These are phyloP conservation scores for Lactarius indigo DNA, from an alignment of 768 basidiomycete genomes.

Conservation along the genomic window DNA sequence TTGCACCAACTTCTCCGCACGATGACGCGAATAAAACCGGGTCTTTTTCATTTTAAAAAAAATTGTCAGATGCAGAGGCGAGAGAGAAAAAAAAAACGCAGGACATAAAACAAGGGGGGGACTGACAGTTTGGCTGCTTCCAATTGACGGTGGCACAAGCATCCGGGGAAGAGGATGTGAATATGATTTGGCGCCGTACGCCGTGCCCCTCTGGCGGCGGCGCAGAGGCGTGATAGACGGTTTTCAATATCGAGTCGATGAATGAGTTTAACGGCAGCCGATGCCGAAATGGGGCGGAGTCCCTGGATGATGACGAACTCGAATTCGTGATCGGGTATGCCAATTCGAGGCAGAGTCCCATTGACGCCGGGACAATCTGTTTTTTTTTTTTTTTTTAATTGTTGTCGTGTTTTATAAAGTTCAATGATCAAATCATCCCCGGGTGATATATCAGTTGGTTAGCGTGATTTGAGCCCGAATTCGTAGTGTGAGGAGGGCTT, in stretches of 20 bases:
- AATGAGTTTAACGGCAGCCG: slow-evolving; percentile 72
- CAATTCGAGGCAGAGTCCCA: slow-evolving; percentile 82
- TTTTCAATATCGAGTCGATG: slow-evolving; percentile 80
- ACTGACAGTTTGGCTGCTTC: slow-evolving; percentile 98
- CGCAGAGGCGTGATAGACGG: slow-evolving; percentile 68
- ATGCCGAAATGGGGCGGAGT: slow-evolving; percentile 43
- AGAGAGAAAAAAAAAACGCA: slow-evolving; percentile 11
- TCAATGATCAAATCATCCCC: slow-evolving; percentile 7
- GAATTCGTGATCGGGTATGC: slow-evolving; percentile 61
- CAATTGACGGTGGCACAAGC: slow-evolving; percentile 91
- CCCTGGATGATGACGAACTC: slow-evolving; percentile 34
- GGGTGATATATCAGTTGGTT: slow-evolving; percentile 13
- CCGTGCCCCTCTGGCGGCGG: slow-evolving; percentile 44
- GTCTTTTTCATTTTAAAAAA: slow-evolving; percentile 44
- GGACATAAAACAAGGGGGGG: slow-evolving; percentile 3
- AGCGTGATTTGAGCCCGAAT: slow-evolving; percentile 11
- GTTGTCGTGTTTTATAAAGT: slow-evolving; percentile 14
- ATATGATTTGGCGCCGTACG: slow-evolving; percentile 76
- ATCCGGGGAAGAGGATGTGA: slow-evolving; percentile 88
- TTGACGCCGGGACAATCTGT: slow-evolving; percentile 53
- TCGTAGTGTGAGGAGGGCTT: slow-evolving; percentile 28
- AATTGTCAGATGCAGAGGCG: not conserved
- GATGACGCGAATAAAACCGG: slow-evolving; percentile 92
- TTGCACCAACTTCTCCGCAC: slow-evolving; percentile 61
- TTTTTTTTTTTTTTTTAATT: not conserved